phyloP scores from a whole-genome alignment of 305 asterid genomes.

The Petunia hybrid region DNA sequence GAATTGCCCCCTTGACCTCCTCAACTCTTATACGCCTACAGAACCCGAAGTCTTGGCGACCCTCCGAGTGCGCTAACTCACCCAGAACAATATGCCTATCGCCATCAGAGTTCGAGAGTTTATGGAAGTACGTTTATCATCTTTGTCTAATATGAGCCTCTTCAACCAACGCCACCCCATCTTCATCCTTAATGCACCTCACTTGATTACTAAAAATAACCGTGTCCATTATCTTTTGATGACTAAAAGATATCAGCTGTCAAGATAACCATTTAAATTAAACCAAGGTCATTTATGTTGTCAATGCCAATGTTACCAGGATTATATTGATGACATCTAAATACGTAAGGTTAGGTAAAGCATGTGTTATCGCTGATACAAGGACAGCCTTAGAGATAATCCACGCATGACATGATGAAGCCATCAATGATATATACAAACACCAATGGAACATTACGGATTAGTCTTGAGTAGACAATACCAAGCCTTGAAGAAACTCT shows the following conservation, averaged over 20 bases:
- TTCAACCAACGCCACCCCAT: too few species aligned
- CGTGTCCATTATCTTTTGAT: neutral
- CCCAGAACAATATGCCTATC: too few species aligned
- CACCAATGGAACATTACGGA: neutral
- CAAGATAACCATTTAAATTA: slow-evolving; percentile 10
- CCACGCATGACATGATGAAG: neutral
- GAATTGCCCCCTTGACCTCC: too few species aligned
- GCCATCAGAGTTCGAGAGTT: too few species aligned
- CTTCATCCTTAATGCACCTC: too few species aligned
- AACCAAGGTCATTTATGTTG: neutral
- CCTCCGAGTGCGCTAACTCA: too few species aligned
- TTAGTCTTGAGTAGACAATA: neutral
- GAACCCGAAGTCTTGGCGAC: too few species aligned
- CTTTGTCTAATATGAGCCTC: too few species aligned
- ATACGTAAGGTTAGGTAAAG: neutral
- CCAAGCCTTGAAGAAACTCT: neutral
- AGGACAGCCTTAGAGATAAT: neutral
- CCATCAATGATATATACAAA: slow-evolving; percentile 1
- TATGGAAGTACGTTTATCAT: too few species aligned
- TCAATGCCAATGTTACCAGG: neutral
- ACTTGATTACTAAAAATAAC: neutral
- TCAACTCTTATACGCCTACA: too few species aligned
- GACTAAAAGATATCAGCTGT: neutral
- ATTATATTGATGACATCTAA: slow-evolving; percentile 15
- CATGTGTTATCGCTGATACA: neutral